These are phyloP conservation scores for Plasmodium relictum DNA, from an alignment of 169 alveolate species.

Conservation along the genomic window DNA sequence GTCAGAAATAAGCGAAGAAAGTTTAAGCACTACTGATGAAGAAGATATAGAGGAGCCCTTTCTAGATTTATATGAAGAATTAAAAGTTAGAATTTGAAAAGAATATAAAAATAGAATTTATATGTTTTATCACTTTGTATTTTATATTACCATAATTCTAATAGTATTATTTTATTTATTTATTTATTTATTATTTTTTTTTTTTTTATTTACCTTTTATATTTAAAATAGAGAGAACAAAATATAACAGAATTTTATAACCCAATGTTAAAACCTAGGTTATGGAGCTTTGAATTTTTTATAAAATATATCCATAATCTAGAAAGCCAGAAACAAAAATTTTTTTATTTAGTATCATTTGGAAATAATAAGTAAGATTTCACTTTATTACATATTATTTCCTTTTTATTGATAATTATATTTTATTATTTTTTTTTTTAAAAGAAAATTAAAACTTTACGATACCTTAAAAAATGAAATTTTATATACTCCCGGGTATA, in stretches of 20 bases:
- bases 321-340: slow-evolving; percentile 57
- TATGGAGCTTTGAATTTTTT: slow-evolving; percentile 77
- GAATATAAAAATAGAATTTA: not conserved
- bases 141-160: not conserved
- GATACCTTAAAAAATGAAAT: slow-evolving; percentile 66
- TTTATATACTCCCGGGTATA: slow-evolving; percentile 84
- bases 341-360: slow-evolving; percentile 69
- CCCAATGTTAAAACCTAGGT: slow-evolving; percentile 72
- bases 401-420: not conserved
- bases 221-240: slow-evolving; percentile 56
- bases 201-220: not conserved
- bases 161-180: not conserved
- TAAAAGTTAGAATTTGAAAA: slow-evolving; percentile 26
- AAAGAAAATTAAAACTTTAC: slow-evolving; percentile 59
- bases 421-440: not conserved
- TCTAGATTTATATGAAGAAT: slow-evolving; percentile 72
- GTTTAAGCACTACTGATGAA: slow-evolving; percentile 66
- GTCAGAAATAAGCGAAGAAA: slow-evolving; percentile 42
- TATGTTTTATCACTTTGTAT: not conserved
- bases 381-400: not conserved
- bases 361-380: slow-evolving; percentile 43
- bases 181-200: not conserved
- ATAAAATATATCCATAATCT: slow-evolving; percentile 72
- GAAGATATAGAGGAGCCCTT: slow-evolving; percentile 75
- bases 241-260: slow-evolving; percentile 63